Base-by-base conservation (phyloP, 768 basidiomycete species). In the Trametes coccinea region DNA sequence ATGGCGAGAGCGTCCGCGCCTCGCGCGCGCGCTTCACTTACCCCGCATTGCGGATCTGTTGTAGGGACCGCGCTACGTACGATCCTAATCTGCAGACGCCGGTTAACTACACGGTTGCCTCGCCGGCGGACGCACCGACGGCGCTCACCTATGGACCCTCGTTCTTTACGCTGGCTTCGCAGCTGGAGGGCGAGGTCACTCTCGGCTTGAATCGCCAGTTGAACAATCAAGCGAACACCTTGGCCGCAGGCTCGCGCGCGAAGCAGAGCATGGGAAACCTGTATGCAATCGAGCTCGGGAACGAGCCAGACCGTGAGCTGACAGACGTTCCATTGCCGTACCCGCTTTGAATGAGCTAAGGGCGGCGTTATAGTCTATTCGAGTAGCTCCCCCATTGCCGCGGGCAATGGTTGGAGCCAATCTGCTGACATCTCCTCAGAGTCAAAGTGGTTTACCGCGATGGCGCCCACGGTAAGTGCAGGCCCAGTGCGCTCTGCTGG, bases 61-160 rank as follows among this genome's bases (percentile, higher is more conserved):
- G 14, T 59, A 78, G 77, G 53, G 77, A 78, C 53, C 74, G 77
- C 37, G 77, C 77, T n/a, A 77, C 76, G 22, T 78, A 73, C 61
- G 69, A 75, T 57, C 64, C 76, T 0, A 62, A 49, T 39, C 67
- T 77, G 27, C 46, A 63, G 17, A 50, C 64, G 11, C 71, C 76
- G 13, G 77, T 77, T 6, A 72, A 73, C 55, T 78, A 76, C 60
- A 76, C 74, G 9, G 76, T 78, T 8, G 70, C 74, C 3, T 67
- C 68, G 14, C 70, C 75, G 8, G 72, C 70, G 4, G 76, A 75
- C 59, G 77, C 77, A 1, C 77, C 76, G 1, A 57, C 60, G 4
- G 63, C 66, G 9, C 66, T 77, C 1, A 76, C 73, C 9, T 77
- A 70, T 51, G 75, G 69, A 13, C 69, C 71, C 10, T 60, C 64